Conservation (phyloP, 345 rosid species). For the Lepidium sativum region DNA sequence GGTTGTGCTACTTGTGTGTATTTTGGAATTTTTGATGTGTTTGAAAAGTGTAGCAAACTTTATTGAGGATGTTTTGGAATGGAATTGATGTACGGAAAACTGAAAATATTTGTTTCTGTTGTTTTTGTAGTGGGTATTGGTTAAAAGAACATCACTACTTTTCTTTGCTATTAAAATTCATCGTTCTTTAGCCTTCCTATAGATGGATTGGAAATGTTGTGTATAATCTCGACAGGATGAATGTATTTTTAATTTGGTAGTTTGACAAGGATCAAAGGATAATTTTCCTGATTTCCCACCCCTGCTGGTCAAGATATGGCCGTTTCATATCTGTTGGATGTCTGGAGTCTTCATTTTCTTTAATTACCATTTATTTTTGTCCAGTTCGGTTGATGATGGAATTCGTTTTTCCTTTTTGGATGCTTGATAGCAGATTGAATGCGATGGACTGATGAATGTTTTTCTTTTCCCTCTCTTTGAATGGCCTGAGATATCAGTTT, state of each 20-base stretch:
- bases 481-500: conserved; percentile 10
- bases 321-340: conserved; percentile 2
- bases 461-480: conserved; percentile 15
- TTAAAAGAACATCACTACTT: background rate
- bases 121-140: conserved; percentile 16
- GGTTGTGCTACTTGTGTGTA: conserved; percentile 44
- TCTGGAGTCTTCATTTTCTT: background rate
- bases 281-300: conserved; percentile 2
- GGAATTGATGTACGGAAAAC: conserved; percentile 39
- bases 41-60: conserved; percentile 38
- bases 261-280: conserved; percentile 22
- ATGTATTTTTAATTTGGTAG: conserved; percentile 33
- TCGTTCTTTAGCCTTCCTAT: conserved; percentile 11
- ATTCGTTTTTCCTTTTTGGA: background rate
- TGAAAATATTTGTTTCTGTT: conserved; percentile 18
- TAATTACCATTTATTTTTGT: background rate
- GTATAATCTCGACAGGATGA: conserved; percentile 19
- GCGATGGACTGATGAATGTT: conserved; percentile 1
- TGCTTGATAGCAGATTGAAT: conserved; percentile 10
- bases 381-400: conserved; percentile 5
- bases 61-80: conserved; percentile 32
- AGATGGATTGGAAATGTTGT: conserved; percentile 25
- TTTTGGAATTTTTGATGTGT: conserved; percentile 44
- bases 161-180: background rate
- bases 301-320: conserved; percentile 11